A percentile compares a stretch with the other conserved stretches of the same genome.
Evolutionary conservation across 371 early-diverging fungal species (phyloP).

Genomic region (Mortierella polycephala): DNA sequence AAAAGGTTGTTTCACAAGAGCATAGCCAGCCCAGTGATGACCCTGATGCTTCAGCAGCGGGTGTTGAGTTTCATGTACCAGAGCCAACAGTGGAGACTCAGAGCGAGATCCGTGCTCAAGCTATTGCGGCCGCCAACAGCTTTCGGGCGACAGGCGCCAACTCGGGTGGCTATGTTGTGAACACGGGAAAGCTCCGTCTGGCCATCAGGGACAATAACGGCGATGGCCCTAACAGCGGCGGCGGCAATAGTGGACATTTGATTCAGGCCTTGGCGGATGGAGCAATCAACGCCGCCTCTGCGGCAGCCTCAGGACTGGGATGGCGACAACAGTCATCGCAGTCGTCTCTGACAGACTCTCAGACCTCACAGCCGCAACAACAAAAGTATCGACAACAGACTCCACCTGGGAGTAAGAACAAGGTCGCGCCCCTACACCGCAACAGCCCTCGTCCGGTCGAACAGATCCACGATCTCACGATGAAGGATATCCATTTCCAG

Average conservation of each 20-base stretch:
- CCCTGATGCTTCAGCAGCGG: not conserved
- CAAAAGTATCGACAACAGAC: not conserved
- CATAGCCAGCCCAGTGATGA: conserved; percentile 1
- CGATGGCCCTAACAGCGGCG: not conserved
- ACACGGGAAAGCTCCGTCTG: conserved; percentile 37
- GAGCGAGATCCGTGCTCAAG: conserved; percentile 47
- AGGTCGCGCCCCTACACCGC: conserved; percentile 6
- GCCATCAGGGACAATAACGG: conserved; percentile 28
- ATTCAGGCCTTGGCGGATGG: conserved; percentile 38
- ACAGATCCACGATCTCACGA: conserved; percentile 43
- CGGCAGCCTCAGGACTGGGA: conserved; percentile 39
- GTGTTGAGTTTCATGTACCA: not conserved
- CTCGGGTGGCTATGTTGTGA: conserved; percentile 35
- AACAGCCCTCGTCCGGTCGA: conserved; percentile 14
- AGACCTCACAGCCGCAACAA: not conserved
- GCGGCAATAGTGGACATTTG: conserved; percentile 29
- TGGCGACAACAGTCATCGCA: conserved; percentile 25
- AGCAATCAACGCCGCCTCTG: conserved; percentile 34
- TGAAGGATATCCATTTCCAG: conserved; percentile 53
- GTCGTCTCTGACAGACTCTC: not conserved
- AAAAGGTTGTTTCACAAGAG: conserved; percentile 5
- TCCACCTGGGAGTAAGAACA: not conserved
- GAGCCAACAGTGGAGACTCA: conserved; percentile 2
- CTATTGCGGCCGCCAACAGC: conserved; percentile 41
- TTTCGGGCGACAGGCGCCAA: conserved; percentile 42